These are phyloP conservation scores for Hyphopichia pseudoburtonii DNA, from an alignment of 1,139 yeast species.

Conservation along the genomic window DNA sequence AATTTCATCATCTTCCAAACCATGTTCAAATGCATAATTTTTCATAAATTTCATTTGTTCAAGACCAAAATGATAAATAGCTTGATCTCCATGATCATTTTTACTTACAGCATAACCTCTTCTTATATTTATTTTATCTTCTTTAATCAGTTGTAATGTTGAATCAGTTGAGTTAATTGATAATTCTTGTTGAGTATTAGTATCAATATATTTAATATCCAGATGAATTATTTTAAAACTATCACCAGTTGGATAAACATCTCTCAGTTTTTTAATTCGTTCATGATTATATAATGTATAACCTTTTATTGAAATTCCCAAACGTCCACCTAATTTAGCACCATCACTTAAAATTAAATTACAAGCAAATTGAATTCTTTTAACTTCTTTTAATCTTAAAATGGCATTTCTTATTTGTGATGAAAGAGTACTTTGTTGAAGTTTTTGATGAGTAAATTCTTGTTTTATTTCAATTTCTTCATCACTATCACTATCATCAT, in stretches of 20 bases:
- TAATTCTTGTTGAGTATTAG: neutral
- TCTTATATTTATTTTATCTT: constrained; percentile 29
- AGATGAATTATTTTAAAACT: constrained; percentile 53
- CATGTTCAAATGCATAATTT: constrained; percentile 38
- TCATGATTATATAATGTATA: constrained; percentile 63
- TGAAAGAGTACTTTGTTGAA: constrained; percentile 39
- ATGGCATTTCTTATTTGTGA: constrained; percentile 50
- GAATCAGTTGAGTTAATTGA: no score
- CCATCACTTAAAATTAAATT: constrained; percentile 48
- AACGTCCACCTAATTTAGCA: constrained; percentile 33
- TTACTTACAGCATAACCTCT: constrained; percentile 32
- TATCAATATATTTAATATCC: constrained; percentile 26
- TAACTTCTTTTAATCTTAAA: constrained; percentile 57
- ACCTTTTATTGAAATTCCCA: constrained; percentile 71
- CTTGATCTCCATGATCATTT: constrained; percentile 12
- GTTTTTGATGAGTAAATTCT: constrained; percentile 8
- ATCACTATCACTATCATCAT: constrained; percentile 3
- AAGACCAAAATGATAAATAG: constrained; percentile 24
- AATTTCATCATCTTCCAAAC: constrained; percentile 17
- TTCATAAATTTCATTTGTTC: constrained; percentile 31
- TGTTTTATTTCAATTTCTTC: constrained; percentile 10
- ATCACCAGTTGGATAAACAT: constrained; percentile 53
- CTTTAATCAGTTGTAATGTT: no score
- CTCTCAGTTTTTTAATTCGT: constrained; percentile 36
- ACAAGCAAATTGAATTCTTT: constrained; percentile 62